Evolutionary conservation across 768 basidiomycete species (phyloP).

Genomic region (Omphalotus guepiniiformis): DNA sequence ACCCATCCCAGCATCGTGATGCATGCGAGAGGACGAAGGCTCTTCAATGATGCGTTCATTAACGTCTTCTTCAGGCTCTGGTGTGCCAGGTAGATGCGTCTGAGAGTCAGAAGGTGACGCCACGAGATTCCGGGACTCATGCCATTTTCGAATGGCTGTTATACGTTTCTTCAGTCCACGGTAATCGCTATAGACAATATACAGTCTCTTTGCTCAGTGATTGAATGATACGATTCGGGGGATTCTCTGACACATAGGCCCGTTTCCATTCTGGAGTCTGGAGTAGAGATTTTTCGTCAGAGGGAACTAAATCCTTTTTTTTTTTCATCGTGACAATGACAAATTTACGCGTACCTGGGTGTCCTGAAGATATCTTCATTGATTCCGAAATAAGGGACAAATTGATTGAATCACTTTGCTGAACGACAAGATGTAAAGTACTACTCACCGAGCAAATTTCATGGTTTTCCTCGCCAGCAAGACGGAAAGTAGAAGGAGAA

Average conservation of each 20-base stretch:
- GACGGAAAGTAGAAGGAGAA: no score
- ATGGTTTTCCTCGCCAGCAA: no score
- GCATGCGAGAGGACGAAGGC: background rate
- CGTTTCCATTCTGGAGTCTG: conserved; percentile 75
- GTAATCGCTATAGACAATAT: conserved; percentile 53
- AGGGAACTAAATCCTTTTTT: background rate
- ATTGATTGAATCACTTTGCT: background rate
- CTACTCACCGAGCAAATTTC: conserved; percentile 56
- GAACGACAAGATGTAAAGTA: background rate
- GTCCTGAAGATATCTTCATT: conserved; percentile 59
- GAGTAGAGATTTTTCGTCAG: no score
- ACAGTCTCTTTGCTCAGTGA: background rate
- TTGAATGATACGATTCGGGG: background rate
- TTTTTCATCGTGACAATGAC: background rate
- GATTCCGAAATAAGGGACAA: conserved; percentile 2
- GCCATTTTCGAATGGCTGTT: conserved; percentile 43
- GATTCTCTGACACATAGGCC: conserved; percentile 62
- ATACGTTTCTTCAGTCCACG: conserved; percentile 66
- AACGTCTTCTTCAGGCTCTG: background rate
- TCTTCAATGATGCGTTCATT: conserved; percentile 10
- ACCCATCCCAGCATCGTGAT: conserved; percentile 5
- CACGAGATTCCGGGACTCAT: conserved; percentile 20
- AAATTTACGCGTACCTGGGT: conserved; percentile 43
- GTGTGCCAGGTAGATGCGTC: conserved; percentile 10
- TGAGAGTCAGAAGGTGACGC: conserved; percentile 17